Conservation (phyloP, 257 asterid genomes). For the Petunia axillaris region DNA sequence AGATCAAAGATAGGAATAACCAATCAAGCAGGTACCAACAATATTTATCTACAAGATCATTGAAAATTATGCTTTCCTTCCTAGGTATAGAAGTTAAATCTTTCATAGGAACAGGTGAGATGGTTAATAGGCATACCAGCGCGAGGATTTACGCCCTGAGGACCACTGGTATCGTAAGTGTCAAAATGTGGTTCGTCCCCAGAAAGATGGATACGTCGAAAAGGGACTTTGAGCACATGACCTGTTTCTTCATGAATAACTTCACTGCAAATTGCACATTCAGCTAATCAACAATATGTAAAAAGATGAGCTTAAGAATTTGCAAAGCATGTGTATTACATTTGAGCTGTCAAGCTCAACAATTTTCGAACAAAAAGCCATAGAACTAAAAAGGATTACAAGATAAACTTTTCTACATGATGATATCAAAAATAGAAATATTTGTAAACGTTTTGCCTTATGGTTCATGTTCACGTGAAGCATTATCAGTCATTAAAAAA, state of each 20-base stretch:
- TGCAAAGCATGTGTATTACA: not conserved
- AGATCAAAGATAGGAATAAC: not conserved
- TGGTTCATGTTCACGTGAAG: not conserved
- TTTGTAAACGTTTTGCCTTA: not conserved
- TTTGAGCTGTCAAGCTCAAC: not conserved
- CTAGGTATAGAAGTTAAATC: not conserved
- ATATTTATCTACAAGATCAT: not conserved
- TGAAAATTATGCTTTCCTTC: not conserved
- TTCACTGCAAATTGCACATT: slow-evolving; percentile 61
- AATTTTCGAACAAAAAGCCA: not conserved
- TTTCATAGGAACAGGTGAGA: not conserved
- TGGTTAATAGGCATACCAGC: slow-evolving; percentile 48
- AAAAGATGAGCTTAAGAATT: not conserved
- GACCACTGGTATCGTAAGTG: slow-evolving; percentile 97
- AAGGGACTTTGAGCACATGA: slow-evolving; percentile 75
- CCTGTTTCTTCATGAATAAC: slow-evolving; percentile 82
- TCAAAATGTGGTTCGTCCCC: slow-evolving; percentile 95
- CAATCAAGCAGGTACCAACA: not conserved
- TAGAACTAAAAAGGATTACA: not conserved
- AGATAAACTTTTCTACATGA: not conserved
- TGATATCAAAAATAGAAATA: not conserved
- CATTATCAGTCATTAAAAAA: not conserved
- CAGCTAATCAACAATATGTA: slow-evolving; percentile 14
- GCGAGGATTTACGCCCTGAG: slow-evolving; percentile 71
- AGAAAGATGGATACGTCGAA: slow-evolving; percentile 79